Base-by-base conservation (phyloP, 2,329 filamentous ascomycete species). In the Rhynchosporium secalis region DNA sequence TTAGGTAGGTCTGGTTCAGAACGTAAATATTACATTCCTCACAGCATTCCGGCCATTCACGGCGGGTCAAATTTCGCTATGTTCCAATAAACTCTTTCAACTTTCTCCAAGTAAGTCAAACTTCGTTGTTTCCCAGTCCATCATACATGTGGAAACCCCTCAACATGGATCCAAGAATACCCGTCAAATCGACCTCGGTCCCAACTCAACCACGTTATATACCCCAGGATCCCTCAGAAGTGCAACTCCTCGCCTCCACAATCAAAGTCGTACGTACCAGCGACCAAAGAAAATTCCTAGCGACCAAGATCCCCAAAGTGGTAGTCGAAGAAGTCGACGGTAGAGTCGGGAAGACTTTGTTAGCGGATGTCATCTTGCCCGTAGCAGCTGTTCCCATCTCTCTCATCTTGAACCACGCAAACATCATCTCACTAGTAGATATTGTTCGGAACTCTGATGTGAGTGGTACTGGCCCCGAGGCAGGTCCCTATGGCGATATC, bases 371-470 rank as follows among this genome's bases (percentile, higher is more conserved):
- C 26, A 62, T 72, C 36, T 56, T 73, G 9, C 70, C 70, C 5
- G 62, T 58, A 12, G 67, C 70, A 9, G 60, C 61, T 2, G 36
- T 67, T 0, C 52, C 69, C 3, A 28, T 73, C 4, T 71, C 70
- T 28, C 66, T 64, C 4, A 69, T 73, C 41, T 65, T 73, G 31
- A 72, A 73, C 59, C 72, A 73, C 31, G 69, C 70, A 7, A 72
- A 72, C 48, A 64, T 73, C 38, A 67, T 73, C 54, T 70, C 66
- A 3, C 65, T 73, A 10, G 65, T 73, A 63, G 71, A 72, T 38
- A 66, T 73, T n/a, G 64, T 70, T 15, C 64, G 66, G 3, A 64
- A 61, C 41, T 65, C 63, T 3, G 49, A 51, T 5, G 9, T 58
- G 9, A 45, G 60, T 7, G 67, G 65, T n/a, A 56, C 38, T 10